Evolutionary conservation across 148 eudicot genomes (phyloP).

Genomic region (Rhododendron simsii): DNA sequence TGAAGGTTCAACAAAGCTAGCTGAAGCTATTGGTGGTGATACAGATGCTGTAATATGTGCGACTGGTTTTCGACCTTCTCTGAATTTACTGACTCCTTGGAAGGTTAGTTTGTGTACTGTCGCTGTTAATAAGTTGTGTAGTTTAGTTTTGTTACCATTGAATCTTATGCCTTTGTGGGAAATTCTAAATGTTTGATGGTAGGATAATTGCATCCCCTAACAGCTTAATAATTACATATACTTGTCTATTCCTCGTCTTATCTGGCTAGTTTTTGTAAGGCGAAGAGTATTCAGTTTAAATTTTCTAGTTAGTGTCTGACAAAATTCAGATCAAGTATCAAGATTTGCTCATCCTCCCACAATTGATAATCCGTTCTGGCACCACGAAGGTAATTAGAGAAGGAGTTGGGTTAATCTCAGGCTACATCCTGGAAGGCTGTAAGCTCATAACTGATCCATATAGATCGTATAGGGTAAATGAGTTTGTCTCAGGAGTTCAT

Average conservation of each 20-base stretch:
- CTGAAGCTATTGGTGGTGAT: constrained; percentile 79
- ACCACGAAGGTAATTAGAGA: not conserved
- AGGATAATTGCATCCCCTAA: not conserved
- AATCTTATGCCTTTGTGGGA: not conserved
- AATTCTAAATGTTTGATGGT: not conserved
- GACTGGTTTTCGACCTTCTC: constrained; percentile 77
- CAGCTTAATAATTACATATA: not conserved
- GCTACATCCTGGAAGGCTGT: not conserved
- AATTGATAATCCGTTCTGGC: not conserved
- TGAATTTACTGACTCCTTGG: constrained; percentile 85
- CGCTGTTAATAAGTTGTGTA: not conserved
- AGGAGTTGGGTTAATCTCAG: not conserved
- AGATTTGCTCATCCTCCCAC: not conserved
- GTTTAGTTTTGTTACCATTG: not conserved
- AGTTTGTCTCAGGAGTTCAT: too few species aligned
- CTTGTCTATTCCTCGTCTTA: not conserved
- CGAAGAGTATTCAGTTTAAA: not conserved
- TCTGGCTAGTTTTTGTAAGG: not conserved
- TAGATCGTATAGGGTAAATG: not conserved
- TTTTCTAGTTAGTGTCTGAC: not conserved
- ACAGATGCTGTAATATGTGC: constrained; percentile 90
- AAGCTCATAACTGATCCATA: not conserved
- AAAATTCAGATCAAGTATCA: not conserved
- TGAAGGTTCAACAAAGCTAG: constrained; percentile 68
- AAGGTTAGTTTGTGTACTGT: constrained; percentile 45